A percentile compares a stretch with the other conserved stretches of the same genome.
Evolutionary conservation across 306 rosid species (phyloP).

Genomic region (Ceratonia siliqua): DNA sequence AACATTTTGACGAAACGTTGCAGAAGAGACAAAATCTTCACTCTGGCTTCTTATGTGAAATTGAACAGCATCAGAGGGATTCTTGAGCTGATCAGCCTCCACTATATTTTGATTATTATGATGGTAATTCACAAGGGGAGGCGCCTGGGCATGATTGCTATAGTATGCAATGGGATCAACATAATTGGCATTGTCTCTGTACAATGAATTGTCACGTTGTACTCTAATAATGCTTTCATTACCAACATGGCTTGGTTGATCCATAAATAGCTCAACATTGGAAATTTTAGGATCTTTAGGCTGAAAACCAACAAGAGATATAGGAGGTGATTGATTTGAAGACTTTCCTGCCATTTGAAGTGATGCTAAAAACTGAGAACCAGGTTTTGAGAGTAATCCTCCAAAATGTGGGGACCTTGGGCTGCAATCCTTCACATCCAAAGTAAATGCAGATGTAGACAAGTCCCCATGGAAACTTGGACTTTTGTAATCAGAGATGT

Average conservation of each 20-base stretch:
- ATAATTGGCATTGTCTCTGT: conserved; percentile 48
- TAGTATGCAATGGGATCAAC: conserved; percentile 50
- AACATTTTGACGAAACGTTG: conserved; percentile 39
- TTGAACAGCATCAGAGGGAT: conserved; percentile 37
- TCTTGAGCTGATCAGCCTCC: conserved; percentile 44
- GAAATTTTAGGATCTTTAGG: conserved; percentile 51
- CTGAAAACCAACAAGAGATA: conserved; percentile 45
- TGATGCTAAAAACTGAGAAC: conserved; percentile 51
- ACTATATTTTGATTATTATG: conserved; percentile 43
- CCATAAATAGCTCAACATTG: conserved; percentile 36
- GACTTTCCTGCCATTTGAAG: conserved; percentile 52
- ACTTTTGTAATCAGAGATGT: conserved; percentile 55
- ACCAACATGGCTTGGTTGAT: conserved; percentile 43
- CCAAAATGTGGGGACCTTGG: conserved; percentile 47
- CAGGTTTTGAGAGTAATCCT: conserved; percentile 44
- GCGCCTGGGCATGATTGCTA: conserved; percentile 48
- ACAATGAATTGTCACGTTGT: conserved; percentile 48
- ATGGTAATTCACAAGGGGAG: conserved; percentile 48
- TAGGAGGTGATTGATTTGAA: conserved; percentile 48
- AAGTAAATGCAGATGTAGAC: conserved; percentile 45
- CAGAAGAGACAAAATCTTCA: conserved; percentile 48
- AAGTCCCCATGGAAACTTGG: conserved; percentile 55
- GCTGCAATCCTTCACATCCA: conserved; percentile 54
- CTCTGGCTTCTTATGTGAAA: conserved; percentile 51
- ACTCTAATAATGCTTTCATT: conserved; percentile 45